Conservation (phyloP, 1,284 basidiomycete species). For the Moesziomyces parantarcticus region DNA sequence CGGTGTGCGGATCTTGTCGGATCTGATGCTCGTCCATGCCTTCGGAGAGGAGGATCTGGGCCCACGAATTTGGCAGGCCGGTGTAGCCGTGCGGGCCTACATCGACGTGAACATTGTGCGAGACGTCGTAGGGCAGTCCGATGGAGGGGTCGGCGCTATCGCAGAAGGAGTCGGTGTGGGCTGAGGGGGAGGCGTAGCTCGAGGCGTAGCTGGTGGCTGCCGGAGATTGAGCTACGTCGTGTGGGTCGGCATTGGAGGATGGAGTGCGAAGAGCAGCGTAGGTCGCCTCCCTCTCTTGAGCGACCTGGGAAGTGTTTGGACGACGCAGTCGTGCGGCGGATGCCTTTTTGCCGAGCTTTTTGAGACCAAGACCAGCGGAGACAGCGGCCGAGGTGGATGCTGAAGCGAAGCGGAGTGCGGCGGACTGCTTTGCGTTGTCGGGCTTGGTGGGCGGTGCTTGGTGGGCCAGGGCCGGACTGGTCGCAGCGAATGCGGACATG, state of each 20-base stretch:
- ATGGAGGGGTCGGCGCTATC: constrained; percentile 50
- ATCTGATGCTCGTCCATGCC: constrained; percentile 37
- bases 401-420: constrained; percentile 35
- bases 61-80: constrained; percentile 55
- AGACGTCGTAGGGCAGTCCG: constrained; percentile 52
- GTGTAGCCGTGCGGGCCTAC: constrained; percentile 57
- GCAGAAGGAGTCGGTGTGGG: constrained; percentile 10
- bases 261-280: constrained; percentile 21
- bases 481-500: background rate
- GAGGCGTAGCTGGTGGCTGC: background rate
- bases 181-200: constrained; percentile 5
- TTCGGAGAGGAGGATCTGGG: constrained; percentile 38
- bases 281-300: constrained; percentile 24
- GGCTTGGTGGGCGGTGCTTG: constrained; percentile 4
- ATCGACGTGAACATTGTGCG: constrained; percentile 61
- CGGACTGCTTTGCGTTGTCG: constrained; percentile 15
- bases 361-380: constrained; percentile 44
- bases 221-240: background rate
- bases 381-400: constrained; percentile 44
- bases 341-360: constrained; percentile 51
- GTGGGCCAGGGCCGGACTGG: background rate
- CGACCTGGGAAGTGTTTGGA: constrained; percentile 18
- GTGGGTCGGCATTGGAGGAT: background rate
- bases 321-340: constrained; percentile 45
- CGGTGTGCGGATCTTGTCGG: constrained; percentile 31